These are phyloP conservation scores for Rosa rugosa DNA, from an alignment of 306 rosid genomes.

Conservation along the genomic window DNA sequence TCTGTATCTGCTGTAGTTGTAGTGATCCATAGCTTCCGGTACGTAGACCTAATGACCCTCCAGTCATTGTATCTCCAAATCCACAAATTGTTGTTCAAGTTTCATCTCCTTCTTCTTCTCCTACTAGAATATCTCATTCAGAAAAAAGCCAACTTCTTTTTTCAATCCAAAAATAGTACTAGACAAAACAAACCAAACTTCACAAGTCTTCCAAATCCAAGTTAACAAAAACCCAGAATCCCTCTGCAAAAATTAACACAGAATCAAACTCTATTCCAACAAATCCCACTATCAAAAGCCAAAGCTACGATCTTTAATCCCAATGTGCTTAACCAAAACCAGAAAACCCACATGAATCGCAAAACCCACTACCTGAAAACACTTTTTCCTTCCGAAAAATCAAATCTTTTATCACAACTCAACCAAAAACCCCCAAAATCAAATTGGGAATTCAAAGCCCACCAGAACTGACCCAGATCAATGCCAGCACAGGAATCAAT, in stretches of 20 bases:
- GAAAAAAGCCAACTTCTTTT: conserved; percentile 7
- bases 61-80: conserved; percentile 68
- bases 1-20: conserved; percentile 55
- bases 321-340: conserved; percentile 25
- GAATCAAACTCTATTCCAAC: not conserved
- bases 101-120: conserved; percentile 55
- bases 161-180: conserved; percentile 6
- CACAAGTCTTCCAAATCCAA: conserved; percentile 9
- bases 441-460: conserved; percentile 8
- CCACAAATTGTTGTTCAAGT: conserved; percentile 31
- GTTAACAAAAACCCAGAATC: not conserved
- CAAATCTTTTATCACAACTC: not conserved
- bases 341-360: conserved; percentile 14
- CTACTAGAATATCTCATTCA: conserved; percentile 29
- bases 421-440: not conserved
- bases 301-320: conserved; percentile 7
- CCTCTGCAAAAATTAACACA: not conserved
- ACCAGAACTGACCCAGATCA: conserved; percentile 8
- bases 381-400: not conserved
- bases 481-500: conserved; percentile 13
- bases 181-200: not conserved
- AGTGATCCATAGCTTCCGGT: conserved; percentile 73
- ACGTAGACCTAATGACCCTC: conserved; percentile 90
- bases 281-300: not conserved
- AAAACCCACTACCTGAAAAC: conserved; percentile 19